Evolutionary conservation across 768 basidiomycete genomes (phyloP), one percentile per base, ranked within the genome.

Genomic region (Naematelia encephala): DNA sequence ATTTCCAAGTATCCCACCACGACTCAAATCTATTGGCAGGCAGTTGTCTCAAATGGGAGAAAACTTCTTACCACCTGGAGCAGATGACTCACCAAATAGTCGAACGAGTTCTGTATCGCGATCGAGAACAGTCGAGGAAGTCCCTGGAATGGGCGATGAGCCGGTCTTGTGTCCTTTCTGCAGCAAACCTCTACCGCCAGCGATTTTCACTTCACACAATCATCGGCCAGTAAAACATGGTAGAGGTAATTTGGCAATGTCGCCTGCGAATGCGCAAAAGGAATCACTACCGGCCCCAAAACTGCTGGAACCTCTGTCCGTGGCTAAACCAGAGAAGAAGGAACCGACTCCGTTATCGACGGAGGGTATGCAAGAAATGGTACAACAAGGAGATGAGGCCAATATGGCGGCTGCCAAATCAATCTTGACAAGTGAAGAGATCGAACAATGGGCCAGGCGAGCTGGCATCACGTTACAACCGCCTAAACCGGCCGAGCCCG

Each of bases 81-180:
- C 26, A 39, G 12, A 29, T 51, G 22, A 12, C 22, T 46, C 29
- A 29, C 16, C 30, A 26, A 45, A 22, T 27, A 16, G 30, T 16
- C 34, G 34, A 39, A 19, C 26, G 30, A 14, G 44, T n/a, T 48
- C 14, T 42, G 14, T 26, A 14, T 12, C 14, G 26, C 25, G 55
- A 56, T 39, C 27, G 54, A 30, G 53, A 44, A 12, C 49, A 21
- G 16, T 16, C 5, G 45, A 44, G 22, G 67, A 71, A 46, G 66
- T 69, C 2, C 68, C 71, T 10, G 68, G 68, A 21, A 73, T 69
- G 66, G 71, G 67, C 12, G 71, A 73, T 22, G 67, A 73, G 34
- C 70, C 70, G 19, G 57, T 73, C 53, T 62, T 73, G 64, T 73
- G 71, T 53, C 71, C 71, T 2, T 73, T 69, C 54, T 73, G 71